These are phyloP conservation scores for Lathyrus oleraceus DNA, from an alignment of 306 rosid species.

Conservation along the genomic window DNA sequence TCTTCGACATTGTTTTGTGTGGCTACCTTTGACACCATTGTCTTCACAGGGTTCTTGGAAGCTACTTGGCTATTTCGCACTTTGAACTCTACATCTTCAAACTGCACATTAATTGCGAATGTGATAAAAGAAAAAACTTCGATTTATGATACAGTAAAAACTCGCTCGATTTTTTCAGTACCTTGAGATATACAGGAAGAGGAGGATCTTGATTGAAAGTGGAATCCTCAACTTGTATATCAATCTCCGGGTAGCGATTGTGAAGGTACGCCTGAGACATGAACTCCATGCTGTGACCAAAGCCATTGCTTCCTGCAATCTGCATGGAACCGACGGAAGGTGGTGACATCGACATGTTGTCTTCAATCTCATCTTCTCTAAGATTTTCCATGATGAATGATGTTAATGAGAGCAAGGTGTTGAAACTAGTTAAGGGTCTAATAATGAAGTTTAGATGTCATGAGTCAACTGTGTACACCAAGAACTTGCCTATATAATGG, in stretches of 20 bases:
- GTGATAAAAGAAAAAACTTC: not conserved
- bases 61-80: conserved; percentile 55
- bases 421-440: conserved; percentile 23
- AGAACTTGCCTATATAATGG: conserved; percentile 49
- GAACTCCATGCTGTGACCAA: conserved; percentile 79
- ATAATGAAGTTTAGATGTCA: conserved; percentile 27
- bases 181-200: conserved; percentile 90
- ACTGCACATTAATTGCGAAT: conserved; percentile 50
- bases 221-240: conserved; percentile 47
- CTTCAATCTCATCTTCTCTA: conserved; percentile 72
- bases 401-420: not conserved
- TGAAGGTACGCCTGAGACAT: conserved; percentile 73
- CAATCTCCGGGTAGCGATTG: conserved; percentile 64
- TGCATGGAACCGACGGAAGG: conserved; percentile 72
- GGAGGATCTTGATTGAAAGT: conserved; percentile 53
- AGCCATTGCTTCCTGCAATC: conserved; percentile 71
- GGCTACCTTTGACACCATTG: conserved; percentile 60
- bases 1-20: conserved; percentile 49
- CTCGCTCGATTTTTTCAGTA: conserved; percentile 13
- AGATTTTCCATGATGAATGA: conserved; percentile 61
- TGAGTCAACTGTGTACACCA: conserved; percentile 55
- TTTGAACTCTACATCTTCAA: conserved; percentile 84
- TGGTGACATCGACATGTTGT: conserved; percentile 62
- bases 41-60: conserved; percentile 56
- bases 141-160: not conserved